Conservation (phyloP, 2,329 filamentous ascomycete genomes). For the Botrytis fragariae region DNA sequence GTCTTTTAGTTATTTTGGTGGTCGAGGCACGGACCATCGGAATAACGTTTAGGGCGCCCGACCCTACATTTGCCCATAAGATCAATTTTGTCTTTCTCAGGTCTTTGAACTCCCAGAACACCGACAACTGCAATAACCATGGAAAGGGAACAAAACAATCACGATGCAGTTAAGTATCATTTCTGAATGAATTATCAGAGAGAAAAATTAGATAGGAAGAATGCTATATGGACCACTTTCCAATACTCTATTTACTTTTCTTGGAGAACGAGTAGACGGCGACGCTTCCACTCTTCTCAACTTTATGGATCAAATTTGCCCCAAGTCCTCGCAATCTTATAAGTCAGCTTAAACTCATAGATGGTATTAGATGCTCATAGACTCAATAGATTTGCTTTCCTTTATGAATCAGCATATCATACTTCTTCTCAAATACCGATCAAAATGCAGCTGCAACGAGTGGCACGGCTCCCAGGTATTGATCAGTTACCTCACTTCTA, state of each 20-base stretch:
- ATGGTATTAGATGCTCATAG: background rate
- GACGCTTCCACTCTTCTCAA: background rate
- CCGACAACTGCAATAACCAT: background rate
- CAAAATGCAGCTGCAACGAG: background rate
- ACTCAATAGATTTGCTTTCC: too few species aligned
- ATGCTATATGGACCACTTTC: background rate
- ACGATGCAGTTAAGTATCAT: background rate
- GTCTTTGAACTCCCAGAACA: background rate
- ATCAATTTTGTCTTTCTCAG: background rate
- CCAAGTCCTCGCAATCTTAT: background rate
- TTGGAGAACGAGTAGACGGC: background rate
- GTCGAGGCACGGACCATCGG: background rate
- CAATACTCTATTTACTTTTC: background rate
- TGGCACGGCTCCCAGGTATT: background rate
- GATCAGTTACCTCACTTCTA: background rate
- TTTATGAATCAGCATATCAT: background rate
- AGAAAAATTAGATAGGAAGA: background rate
- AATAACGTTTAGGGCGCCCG: background rate
- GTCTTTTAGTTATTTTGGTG: background rate
- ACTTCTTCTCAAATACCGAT: background rate
- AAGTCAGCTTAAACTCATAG: background rate
- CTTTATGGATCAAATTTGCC: background rate
- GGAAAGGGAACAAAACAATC: background rate
- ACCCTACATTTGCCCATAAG: background rate
- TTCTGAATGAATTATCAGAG: background rate